Base-by-base conservation (phyloP, 345 rosid genomes). In the Syzygium aromaticum region DNA sequence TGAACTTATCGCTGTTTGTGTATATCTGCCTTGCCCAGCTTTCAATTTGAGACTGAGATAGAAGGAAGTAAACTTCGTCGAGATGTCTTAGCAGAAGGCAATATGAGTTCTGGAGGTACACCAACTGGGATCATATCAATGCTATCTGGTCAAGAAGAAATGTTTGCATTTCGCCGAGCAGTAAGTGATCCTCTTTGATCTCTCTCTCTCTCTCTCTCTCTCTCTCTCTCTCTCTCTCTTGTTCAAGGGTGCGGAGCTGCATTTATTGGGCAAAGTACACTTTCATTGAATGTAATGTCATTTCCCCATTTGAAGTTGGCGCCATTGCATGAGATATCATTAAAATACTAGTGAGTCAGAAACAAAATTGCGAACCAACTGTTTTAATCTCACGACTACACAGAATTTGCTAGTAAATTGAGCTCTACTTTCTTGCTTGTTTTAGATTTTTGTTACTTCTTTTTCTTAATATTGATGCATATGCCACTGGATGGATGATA, bases 131-230 rank as follows among this genome's bases (percentile, higher is more conserved):
- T 97, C 13, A 91, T 93, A 33, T 94, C 96, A 54, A 94, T 95
- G 97, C 90, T 96, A 64, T 95, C 98, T 43, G 97, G 98, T 53
- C 94, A 94, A 91, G 99, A 96, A 86, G 99, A 97, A 89, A 94
- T 94, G 94, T 97, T 97, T 93, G 98, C 99, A 83, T 97, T 97
- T 91, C 95, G 93, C 30, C 91, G 98, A 87, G 98, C 98, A 1
- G 99, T 97, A 88, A 95, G 97, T 92, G 38, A 51, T 86, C 27
- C 87, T 88, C 59, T 84, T 3, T 87, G 80, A 67, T 63, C 46
- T 67, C 43, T 5, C 73, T 63, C 38, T 8, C 67, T 61, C 40
- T 11, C 23, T 30, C 46, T 8, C 22, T 64, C 43, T 8, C 8
- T 30, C 77, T 16, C 82, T 43, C 27, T 5, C 28, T 51, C 22